phyloP scores from a whole-genome alignment of 106 monocot species.

The Phalaenopsis equestris region DNA sequence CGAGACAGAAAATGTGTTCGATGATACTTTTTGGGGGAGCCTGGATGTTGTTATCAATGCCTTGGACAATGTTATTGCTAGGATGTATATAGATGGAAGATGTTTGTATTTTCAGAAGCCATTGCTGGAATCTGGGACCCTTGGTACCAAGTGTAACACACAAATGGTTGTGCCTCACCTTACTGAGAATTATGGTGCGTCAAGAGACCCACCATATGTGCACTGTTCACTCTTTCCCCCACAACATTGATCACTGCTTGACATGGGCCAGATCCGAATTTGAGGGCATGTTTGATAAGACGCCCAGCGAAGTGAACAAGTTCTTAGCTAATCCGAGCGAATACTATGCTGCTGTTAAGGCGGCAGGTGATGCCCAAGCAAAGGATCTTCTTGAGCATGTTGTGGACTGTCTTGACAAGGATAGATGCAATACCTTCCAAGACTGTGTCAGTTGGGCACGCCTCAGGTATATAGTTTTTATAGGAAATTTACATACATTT shows the following conservation, averaged over 20 bases:
- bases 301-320: constrained; percentile 61
- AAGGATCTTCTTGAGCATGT: constrained; percentile 74
- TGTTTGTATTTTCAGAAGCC: constrained; percentile 94
- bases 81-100: constrained; percentile 79
- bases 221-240: constrained; percentile 85
- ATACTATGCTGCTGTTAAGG: constrained; percentile 45
- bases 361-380: constrained; percentile 81
- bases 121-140: constrained; percentile 73
- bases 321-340: constrained; percentile 58
- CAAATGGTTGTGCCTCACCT: constrained; percentile 90
- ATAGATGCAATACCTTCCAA: constrained; percentile 68
- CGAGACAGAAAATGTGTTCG: constrained; percentile 81
- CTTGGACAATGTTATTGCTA: constrained; percentile 80
- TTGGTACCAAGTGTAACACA: constrained; percentile 84
- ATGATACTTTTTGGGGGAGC: constrained; percentile 78
- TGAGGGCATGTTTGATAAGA: constrained; percentile 75
- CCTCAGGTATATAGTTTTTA: constrained; percentile 33
- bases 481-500: no score
- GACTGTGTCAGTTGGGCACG: constrained; percentile 81
- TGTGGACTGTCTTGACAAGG: constrained; percentile 60
- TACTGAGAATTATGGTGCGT: constrained; percentile 85
- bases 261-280: constrained; percentile 92
- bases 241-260: constrained; percentile 86
- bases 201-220: constrained; percentile 87
- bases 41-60: constrained; percentile 85